Evolutionary conservation across 495 filamentous ascomycete species (phyloP).

Genomic region (Talaromyces stipitatus): DNA sequence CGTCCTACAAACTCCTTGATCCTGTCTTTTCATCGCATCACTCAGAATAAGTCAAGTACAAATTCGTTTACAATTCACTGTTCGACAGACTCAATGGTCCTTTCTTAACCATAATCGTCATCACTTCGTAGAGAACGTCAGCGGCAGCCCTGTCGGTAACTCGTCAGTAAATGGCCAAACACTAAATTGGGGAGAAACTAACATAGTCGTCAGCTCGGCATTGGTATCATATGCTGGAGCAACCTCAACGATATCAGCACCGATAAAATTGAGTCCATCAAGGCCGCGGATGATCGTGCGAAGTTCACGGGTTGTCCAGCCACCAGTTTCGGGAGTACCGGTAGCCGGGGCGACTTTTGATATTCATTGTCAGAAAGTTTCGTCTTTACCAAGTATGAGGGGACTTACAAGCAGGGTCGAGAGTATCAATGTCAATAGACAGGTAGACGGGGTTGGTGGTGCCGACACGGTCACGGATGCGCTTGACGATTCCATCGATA

Average conservation of each 20-base stretch:
- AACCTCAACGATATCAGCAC: conserved; percentile 74
- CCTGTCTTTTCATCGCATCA: too few relatives aligned
- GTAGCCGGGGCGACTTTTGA: conserved; percentile 65
- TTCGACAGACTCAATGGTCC: conserved; percentile 30
- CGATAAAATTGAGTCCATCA: conserved; percentile 67
- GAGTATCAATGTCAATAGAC: conserved; percentile 80
- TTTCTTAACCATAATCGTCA: conserved; percentile 60
- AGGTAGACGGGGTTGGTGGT: conserved; percentile 69
- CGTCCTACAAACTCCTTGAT: too few relatives aligned
- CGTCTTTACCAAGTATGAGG: too few relatives aligned
- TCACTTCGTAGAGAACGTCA: conserved; percentile 57
- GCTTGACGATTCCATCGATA: conserved; percentile 60
- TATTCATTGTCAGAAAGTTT: not conserved
- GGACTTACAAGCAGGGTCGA: conserved; percentile 71
- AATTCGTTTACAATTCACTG: not conserved
- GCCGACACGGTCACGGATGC: conserved; percentile 67
- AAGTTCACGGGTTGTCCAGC: conserved; percentile 77
- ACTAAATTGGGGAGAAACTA: conserved; percentile 7
- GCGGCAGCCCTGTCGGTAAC: conserved; percentile 45
- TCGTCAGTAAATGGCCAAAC: not conserved
- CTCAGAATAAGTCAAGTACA: not conserved
- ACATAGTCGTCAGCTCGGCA: conserved; percentile 59
- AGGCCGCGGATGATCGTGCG: conserved; percentile 66
- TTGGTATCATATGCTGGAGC: conserved; percentile 63
- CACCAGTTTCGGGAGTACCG: conserved; percentile 80